Conservation (phyloP, 768 basidiomycete species). For the Mycena pura region DNA sequence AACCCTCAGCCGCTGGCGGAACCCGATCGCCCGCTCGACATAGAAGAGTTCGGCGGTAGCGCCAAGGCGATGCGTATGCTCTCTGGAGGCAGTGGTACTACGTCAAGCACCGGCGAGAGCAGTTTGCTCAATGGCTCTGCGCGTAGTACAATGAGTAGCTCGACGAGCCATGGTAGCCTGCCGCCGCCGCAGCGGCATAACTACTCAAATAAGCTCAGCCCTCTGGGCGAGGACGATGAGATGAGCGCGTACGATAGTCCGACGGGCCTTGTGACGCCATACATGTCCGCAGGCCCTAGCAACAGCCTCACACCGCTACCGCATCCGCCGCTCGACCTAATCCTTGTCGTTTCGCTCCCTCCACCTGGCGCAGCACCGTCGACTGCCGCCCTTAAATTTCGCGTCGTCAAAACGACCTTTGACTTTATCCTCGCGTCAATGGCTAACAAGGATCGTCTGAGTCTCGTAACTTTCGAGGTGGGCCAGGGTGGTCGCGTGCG, state of each 20-base stretch:
- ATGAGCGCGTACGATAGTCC: conserved; percentile 62
- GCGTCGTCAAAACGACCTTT: conserved; percentile 87
- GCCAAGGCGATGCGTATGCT: conserved; percentile 81
- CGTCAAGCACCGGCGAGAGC: conserved; percentile 65
- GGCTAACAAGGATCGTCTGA: conserved; percentile 80
- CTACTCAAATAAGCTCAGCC: conserved; percentile 58
- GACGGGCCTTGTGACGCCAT: conserved; percentile 69
- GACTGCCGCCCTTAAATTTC: conserved; percentile 84
- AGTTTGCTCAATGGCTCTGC: conserved; percentile 72
- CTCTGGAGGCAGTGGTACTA: conserved; percentile 74
- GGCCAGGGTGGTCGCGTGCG: conserved; percentile 82
- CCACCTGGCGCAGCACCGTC: conserved; percentile 72
- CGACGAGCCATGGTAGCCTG: conserved; percentile 71
- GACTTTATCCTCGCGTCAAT: conserved; percentile 86
- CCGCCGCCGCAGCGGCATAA: conserved; percentile 42
- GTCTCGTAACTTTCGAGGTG: conserved; percentile 92
- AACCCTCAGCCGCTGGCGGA: conserved; percentile 45
- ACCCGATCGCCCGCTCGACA: conserved; percentile 52
- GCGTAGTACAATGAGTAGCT: conserved; percentile 76
- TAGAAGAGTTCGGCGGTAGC: conserved; percentile 82
- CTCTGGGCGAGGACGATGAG: conserved; percentile 78
- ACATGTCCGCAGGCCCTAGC: conserved; percentile 75
- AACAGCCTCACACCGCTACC: conserved; percentile 82
- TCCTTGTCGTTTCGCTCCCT: conserved; percentile 90
- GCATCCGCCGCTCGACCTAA: conserved; percentile 90